Evolutionary conservation across 2,329 filamentous ascomycete species (phyloP).

Genomic region (Ceratocystis alfenasii): DNA sequence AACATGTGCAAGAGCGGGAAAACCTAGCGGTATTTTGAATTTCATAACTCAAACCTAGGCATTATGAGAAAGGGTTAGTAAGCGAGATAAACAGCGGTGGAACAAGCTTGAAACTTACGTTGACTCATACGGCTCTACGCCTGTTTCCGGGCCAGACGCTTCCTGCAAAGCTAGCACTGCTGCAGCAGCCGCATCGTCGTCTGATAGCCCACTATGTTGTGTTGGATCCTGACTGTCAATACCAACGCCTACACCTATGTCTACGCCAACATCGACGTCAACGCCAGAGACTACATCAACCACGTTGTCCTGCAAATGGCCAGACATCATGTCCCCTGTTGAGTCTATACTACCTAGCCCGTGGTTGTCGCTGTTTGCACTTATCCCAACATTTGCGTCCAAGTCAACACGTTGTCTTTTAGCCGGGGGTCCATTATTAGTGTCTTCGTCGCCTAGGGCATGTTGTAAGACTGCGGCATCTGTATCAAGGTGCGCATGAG

Average conservation of each 20-base stretch:
- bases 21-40: not conserved
- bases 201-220: not conserved
- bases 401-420: conserved; percentile 5
- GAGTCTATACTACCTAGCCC: not conserved
- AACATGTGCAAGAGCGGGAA: not conserved
- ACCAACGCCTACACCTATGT: not conserved
- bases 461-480: not conserved
- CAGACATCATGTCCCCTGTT: not conserved
- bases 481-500: not conserved
- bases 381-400: not conserved
- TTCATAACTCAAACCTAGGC: not conserved
- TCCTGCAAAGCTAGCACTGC: conserved; percentile 11
- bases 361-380: not conserved
- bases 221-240: not conserved
- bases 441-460: not conserved
- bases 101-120: not conserved
- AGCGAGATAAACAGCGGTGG: not conserved
- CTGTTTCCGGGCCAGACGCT: conserved; percentile 3
- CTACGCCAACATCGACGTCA: not conserved
- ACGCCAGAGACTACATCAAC: conserved; percentile 1
- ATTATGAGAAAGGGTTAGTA: not conserved
- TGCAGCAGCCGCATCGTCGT: conserved; percentile 7
- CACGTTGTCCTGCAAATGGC: conserved; percentile 3
- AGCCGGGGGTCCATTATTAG: not conserved
- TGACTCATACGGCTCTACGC: conserved; percentile 11